Evolutionary conservation across 345 rosid species (phyloP), one percentile per base, ranked within the genome.

Genomic region (Eucalyptus camaldulensis): DNA sequence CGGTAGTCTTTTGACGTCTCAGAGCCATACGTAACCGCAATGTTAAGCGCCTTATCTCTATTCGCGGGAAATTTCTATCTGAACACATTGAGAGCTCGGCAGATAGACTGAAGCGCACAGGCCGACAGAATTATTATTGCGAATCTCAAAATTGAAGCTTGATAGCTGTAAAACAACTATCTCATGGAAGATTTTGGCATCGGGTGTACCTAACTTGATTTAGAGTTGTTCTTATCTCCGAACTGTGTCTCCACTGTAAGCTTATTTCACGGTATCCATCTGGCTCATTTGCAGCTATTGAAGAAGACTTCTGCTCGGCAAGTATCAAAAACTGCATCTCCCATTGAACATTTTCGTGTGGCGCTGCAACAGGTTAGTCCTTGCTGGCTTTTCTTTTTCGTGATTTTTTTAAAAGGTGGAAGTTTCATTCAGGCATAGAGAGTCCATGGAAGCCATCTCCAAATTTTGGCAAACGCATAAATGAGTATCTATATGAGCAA

Each of bases 261-360:
- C 60, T 51, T 53, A 27, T 86, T 91, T 69, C 86, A 90, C 29
- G 72, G 87, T 92, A 91, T 91, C 58, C 92, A 86, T 92, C 89
- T 94, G 50, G 88, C 86, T 49, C 86, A 44, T 93, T 89, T 95
- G 95, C 93, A 96, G 99, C 91, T 96, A 69, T 89, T 95, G 94
- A 96, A 94, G 95, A 96, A 95, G 92, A 94, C 93, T 87, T 94
- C 95, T 87, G 96, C 96, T 91, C 90, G 94, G 80, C 98, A 96
- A 92, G 91, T 94, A 87, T 94, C 96, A 29, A 95, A 93, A 92
- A 92, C 94, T 62, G 96, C 98, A 43, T 92, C 98, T 5, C 97
- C 98, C 14, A 85, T 94, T 87, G 96, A 95, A 92, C 95, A 93
- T 92, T 92, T 95, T 88, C 94, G 95, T 67, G 93, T 91, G 90